Percentiles rank a stretch among this genome's conserved stretches.
Conservation (phyloP, 2,329 filamentous ascomycete species). For the Coniella lustricola region DNA sequence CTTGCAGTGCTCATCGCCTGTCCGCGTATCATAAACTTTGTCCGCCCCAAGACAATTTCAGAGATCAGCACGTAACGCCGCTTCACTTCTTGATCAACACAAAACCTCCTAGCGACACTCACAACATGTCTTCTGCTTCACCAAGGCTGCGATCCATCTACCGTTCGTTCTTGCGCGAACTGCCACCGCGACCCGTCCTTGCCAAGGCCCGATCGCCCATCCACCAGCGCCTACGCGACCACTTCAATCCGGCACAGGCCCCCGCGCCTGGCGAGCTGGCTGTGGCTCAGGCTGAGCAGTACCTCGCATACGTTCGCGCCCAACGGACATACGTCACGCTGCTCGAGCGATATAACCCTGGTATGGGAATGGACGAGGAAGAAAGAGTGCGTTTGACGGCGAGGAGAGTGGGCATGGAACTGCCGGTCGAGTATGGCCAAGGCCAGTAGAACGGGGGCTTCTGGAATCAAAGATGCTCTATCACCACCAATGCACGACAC, state of each 20-base stretch:
- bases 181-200: conserved; percentile 62
- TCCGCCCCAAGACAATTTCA: not conserved
- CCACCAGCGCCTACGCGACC: conserved; percentile 60
- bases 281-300: conserved; percentile 59
- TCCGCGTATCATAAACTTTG: not conserved
- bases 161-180: conserved; percentile 80
- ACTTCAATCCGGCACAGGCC: conserved; percentile 38
- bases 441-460: conserved; percentile 8
- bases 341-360: conserved; percentile 88
- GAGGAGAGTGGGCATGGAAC: conserved; percentile 79
- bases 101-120: not conserved
- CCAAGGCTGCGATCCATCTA: conserved; percentile 69
- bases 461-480: not conserved
- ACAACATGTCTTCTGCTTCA: conserved; percentile 29
- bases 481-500: too few species aligned
- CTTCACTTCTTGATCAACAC: not conserved
- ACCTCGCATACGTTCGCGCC: conserved; percentile 72
- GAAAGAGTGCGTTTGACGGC: conserved; percentile 80
- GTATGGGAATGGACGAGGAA: conserved; percentile 78
- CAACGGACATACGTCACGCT: conserved; percentile 77
- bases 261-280: conserved; percentile 21
- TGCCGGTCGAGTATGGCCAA: conserved; percentile 57
- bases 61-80: not conserved
- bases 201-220: conserved; percentile 56
- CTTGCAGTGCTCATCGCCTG: not conserved